These are phyloP conservation scores for Debaryomyces tyrocola DNA, from an alignment of 805 yeast genomes.

Conservation along the genomic window DNA sequence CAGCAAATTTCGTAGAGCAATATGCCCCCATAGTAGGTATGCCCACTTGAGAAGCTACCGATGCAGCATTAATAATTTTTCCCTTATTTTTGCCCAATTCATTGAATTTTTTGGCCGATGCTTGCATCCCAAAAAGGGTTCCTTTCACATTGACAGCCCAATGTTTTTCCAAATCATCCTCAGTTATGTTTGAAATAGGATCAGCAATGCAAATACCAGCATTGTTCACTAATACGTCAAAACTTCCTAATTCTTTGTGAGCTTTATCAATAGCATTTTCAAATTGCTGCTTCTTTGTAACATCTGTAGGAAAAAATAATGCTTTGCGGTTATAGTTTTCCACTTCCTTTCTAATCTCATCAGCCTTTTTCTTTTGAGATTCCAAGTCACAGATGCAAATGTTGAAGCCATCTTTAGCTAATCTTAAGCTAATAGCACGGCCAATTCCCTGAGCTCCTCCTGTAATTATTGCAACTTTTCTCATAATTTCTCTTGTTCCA, in stretches of 20 bases:
- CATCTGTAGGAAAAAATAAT: too few species aligned
- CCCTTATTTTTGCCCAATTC: conserved; percentile 17
- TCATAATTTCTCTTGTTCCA: too few species aligned
- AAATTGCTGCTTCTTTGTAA: too few species aligned
- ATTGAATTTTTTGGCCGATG: conserved; percentile 9
- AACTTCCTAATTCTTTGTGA: conserved; percentile 4
- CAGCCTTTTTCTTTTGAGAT: neutral
- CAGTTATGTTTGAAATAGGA: conserved; percentile 5
- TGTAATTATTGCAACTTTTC: neutral
- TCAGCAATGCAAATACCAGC: conserved; percentile 11
- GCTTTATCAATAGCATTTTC: too few species aligned
- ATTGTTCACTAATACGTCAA: conserved; percentile 15
- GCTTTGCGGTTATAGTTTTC: conserved; percentile 1
- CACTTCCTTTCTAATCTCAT: neutral
- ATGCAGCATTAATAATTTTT: conserved; percentile 38
- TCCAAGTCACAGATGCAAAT: neutral
- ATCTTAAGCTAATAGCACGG: conserved; percentile 45
- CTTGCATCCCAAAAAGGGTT: conserved; percentile 11
- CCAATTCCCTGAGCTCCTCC: conserved; percentile 47
- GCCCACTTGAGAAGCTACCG: conserved; percentile 33
- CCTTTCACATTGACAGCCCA: conserved; percentile 9
- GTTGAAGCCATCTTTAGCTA: conserved; percentile 50
- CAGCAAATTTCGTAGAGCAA: conserved; percentile 37
- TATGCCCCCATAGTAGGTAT: conserved; percentile 31
- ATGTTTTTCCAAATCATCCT: conserved; percentile 10